phyloP scores from a whole-genome alignment of 2,329 filamentous ascomycete genomes.

The Aspergillus sp. region DNA sequence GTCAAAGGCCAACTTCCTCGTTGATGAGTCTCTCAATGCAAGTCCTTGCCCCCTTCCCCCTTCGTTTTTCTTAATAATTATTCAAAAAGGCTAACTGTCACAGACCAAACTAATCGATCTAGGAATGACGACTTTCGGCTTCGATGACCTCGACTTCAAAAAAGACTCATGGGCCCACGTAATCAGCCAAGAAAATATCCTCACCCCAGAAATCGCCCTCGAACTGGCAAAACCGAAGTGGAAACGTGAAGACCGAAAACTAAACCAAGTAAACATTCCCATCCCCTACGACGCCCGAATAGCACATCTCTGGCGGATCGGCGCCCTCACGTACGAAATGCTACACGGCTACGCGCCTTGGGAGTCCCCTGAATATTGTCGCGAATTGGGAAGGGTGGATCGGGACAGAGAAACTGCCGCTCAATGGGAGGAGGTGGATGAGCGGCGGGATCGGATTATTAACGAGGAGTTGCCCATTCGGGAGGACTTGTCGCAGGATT shows the following conservation, averaged over 20 bases:
- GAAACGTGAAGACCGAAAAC: background rate
- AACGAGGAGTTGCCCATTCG: slow-evolving; percentile 20
- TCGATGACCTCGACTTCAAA: slow-evolving; percentile 9
- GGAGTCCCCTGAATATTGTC: slow-evolving; percentile 16
- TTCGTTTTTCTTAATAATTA: background rate
- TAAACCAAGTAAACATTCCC: background rate
- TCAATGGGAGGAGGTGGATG: background rate
- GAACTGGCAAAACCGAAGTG: slow-evolving; percentile 6
- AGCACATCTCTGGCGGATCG: slow-evolving; percentile 21
- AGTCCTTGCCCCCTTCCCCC: background rate
- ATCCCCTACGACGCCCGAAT: slow-evolving; percentile 13
- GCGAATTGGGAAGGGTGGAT: background rate
- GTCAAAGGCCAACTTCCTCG: slow-evolving; percentile 23
- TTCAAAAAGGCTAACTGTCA: background rate
- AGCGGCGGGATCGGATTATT: slow-evolving; percentile 18
- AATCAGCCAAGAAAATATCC: slow-evolving; percentile 21
- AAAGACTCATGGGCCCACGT: slow-evolving; percentile 3
- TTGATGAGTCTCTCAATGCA: slow-evolving; percentile 23
- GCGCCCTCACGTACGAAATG: slow-evolving; percentile 20
- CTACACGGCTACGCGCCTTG: slow-evolving; percentile 28
- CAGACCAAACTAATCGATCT: slow-evolving; percentile 23
- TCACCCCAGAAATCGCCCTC: slow-evolving; percentile 19
- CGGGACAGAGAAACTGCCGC: background rate
- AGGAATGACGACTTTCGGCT: slow-evolving; percentile 13
- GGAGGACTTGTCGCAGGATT: slow-evolving; percentile 25